A percentile compares a stretch with the other conserved stretches of the same genome.
These are phyloP conservation scores for Jackrogersella multiformis DNA, from an alignment of 495 filamentous ascomycete species.

Conservation along the genomic window DNA sequence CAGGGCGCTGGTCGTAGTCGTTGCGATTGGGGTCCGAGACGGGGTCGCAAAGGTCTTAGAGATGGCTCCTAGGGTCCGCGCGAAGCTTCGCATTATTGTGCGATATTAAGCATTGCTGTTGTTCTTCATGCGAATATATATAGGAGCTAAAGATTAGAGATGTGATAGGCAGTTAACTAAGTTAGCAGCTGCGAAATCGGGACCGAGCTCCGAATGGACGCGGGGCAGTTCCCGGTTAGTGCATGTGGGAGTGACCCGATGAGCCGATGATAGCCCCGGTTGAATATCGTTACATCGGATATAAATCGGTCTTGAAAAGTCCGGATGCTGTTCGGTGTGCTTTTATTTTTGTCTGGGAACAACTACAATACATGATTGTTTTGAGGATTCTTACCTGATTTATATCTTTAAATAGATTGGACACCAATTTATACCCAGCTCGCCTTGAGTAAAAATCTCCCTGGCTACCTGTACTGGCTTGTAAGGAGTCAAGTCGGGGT, in stretches of 20 bases:
- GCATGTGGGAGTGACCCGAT: slow-evolving; percentile 9
- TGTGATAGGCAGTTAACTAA: too few species aligned
- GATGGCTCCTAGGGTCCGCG: slow-evolving; percentile 20
- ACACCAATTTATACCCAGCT: too few species aligned
- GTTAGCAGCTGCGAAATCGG: slow-evolving; percentile 17
- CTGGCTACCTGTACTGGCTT: too few species aligned
- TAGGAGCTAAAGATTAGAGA: not conserved
- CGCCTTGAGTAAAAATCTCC: too few species aligned
- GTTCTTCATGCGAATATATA: not conserved
- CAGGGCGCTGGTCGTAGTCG: too few species aligned
- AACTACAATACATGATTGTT: too few species aligned
- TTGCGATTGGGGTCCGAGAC: slow-evolving; percentile 1
- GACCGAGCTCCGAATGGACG: slow-evolving; percentile 4
- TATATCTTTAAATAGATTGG: too few species aligned
- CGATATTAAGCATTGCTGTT: slow-evolving; percentile 10
- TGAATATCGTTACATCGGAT: slow-evolving; percentile 6
- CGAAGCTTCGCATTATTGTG: slow-evolving; percentile 37
- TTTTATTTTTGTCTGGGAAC: not conserved
- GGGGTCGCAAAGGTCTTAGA: slow-evolving; percentile 1
- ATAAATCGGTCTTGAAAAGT: not conserved
- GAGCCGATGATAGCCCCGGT: not conserved
- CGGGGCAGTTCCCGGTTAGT: slow-evolving; percentile 20
- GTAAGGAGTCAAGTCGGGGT: too few species aligned
- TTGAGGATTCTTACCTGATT: too few species aligned
- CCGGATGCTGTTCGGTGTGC: too few species aligned